Percentiles rank a stretch among this genome's conserved stretches.
phyloP scores from a whole-genome alignment of 495 filamentous ascomycete genomes.

The Platismatia glauca region DNA sequence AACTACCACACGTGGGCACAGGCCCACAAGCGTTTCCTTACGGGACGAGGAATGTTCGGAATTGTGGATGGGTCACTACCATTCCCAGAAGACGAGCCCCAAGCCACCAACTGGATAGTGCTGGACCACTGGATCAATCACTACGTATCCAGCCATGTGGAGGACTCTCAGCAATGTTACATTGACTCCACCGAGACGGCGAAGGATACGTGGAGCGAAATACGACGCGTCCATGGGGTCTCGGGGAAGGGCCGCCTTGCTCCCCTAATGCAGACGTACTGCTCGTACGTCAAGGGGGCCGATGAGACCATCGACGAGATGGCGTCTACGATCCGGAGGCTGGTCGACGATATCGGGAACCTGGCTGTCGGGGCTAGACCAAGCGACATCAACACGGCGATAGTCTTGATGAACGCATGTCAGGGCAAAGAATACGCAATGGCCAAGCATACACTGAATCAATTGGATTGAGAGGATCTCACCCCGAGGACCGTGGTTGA shows the following conservation, averaged over 20 bases:
- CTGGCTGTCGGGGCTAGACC: no score
- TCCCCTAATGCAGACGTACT: no score
- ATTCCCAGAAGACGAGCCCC: not conserved
- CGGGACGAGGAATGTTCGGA: not conserved
- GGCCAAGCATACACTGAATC: no score
- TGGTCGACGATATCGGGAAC: no score
- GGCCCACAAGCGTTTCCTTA: not conserved
- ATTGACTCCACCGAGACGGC: not conserved
- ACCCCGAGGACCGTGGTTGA: no score
- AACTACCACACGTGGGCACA: not conserved
- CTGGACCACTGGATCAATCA: not conserved
- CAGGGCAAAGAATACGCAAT: no score
- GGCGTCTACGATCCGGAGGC: no score
- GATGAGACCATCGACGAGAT: no score
- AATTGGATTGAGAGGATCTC: no score
- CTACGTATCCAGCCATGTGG: not conserved
- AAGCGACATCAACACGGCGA: no score
- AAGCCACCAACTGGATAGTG: not conserved
- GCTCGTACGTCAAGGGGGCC: no score
- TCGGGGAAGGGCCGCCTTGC: not conserved
- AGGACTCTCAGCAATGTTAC: not conserved
- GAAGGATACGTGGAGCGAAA: not conserved
- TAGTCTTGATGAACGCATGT: no score
- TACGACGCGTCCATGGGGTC: not conserved
- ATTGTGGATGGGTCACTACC: not conserved